Base-by-base conservation (phyloP, 1,284 basidiomycete species). In the Ustilago sp. region DNA sequence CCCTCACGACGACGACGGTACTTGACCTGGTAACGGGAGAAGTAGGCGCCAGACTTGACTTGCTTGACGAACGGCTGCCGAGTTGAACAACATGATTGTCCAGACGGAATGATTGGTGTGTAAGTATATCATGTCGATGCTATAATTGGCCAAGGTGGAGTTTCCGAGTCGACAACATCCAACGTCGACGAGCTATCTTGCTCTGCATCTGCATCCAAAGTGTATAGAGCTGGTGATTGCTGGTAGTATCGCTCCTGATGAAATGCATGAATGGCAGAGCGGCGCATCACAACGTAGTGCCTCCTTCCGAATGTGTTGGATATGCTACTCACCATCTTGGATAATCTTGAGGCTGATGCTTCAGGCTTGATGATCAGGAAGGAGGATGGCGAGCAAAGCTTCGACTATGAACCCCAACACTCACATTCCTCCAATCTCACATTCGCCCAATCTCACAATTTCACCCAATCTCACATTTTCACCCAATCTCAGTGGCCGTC, bases 1-100 rank as follows among this genome's bases (percentile, higher is more conserved):
- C 97, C 97, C 90, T 99, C 97, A 59, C 84, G 73, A 59, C 83
- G 79, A 86, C 95, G 90, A 86, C 95, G 93, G 89, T 86, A 86
- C 82, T 86, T 86, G 79, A 81, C 80, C 77, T 82, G 81, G 91
- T 93, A 98, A 80, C 95, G 92, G 77, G 94, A 96, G 89, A 94
- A 97, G 92, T 98, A 98, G 83, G 95, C 92, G 82, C 85, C 85
- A 86, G 88, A 89, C 89, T 90, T 89, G 84, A 88, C 86, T 74
- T 85, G 74, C 88, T 89, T 89, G 82, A 88, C 87, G 87, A 89
- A 89, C 70, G 88, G 88, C 88, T 82, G 70, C 66, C 36, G 28
- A 45, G 28, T 48, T 48, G 19, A 38, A 28, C 32, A 52, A n/a
- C 34, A 28, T 13, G 23, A 11, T 17, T 19, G 15, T 28, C 19